Evolutionary conservation across 1,284 basidiomycete genomes (phyloP).

Genomic region (Moesziomyces sp.): DNA sequence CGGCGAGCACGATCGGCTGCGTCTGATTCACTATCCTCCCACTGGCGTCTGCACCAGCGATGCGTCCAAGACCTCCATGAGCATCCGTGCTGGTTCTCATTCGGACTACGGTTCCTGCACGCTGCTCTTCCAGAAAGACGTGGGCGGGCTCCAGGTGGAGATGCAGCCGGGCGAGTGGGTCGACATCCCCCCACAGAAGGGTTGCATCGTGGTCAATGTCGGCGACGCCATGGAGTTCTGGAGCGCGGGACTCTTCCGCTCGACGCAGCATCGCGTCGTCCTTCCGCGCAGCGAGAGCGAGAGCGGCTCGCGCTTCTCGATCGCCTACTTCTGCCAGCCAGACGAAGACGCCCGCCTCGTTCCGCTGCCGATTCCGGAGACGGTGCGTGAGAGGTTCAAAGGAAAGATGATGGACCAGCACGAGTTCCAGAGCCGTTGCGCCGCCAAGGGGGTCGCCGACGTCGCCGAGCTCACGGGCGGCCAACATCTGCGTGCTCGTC

Average conservation of each 20-base stretch:
- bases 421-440: constrained; percentile 25
- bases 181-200: constrained; percentile 80
- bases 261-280: constrained; percentile 58
- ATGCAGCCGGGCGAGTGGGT: constrained; percentile 70
- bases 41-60: constrained; percentile 10
- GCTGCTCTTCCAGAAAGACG: constrained; percentile 83
- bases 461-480: constrained; percentile 43
- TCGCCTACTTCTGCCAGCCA: constrained; percentile 60
- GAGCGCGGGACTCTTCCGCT: constrained; percentile 50
- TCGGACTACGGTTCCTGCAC: constrained; percentile 85
- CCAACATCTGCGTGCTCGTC: constrained; percentile 41
- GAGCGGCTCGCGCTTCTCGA: constrained; percentile 49
- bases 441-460: constrained; percentile 39
- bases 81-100: constrained; percentile 57
- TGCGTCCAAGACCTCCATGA: neutral
- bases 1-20: constrained; percentile 52
- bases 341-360: constrained; percentile 47
- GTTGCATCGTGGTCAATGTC: constrained; percentile 83
- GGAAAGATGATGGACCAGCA: constrained; percentile 23
- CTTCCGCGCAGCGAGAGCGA: constrained; percentile 45
- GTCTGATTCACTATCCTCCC: constrained; percentile 60
- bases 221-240: constrained; percentile 76
- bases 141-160: constrained; percentile 82
- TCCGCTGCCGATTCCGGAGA: constrained; percentile 22
- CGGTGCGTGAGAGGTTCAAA: constrained; percentile 10